Conservation (phyloP, 192 early-diverging fungal genomes). For the Spinellus fusiger region DNA sequence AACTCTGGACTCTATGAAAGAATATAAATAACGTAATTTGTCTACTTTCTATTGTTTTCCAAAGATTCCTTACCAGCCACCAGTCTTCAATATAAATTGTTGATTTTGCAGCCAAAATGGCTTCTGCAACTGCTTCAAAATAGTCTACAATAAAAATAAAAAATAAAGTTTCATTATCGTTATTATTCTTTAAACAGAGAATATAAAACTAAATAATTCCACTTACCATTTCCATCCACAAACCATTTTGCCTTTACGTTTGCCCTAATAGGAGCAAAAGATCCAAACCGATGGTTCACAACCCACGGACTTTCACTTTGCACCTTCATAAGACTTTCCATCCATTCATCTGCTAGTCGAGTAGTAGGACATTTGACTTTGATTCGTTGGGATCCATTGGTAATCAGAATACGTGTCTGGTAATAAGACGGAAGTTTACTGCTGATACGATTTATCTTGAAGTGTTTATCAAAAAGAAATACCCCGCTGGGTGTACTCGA, state of each 20-base stretch:
- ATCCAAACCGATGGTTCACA: slow-evolving; percentile 54
- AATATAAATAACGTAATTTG: background rate
- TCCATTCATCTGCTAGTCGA: slow-evolving; percentile 57
- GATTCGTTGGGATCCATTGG: slow-evolving; percentile 55
- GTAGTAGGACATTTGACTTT: slow-evolving; percentile 60
- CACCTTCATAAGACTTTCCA: slow-evolving; percentile 53
- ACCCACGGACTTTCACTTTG: slow-evolving; percentile 57
- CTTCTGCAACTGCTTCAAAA: slow-evolving; percentile 73
- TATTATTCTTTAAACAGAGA: background rate
- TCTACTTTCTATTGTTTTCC: background rate
- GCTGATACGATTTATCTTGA: slow-evolving; percentile 20
- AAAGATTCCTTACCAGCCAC: slow-evolving; percentile 58
- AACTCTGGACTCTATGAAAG: slow-evolving; percentile 6
- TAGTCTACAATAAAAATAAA: slow-evolving; percentile 42
- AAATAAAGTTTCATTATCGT: background rate
- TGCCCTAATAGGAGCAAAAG: slow-evolving; percentile 69
- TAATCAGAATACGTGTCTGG: slow-evolving; percentile 53
- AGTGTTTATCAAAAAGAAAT: slow-evolving; percentile 42
- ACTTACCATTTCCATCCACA: slow-evolving; percentile 53
- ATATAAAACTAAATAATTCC: background rate
- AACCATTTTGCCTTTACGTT: slow-evolving; percentile 60
- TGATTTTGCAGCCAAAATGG: slow-evolving; percentile 60
- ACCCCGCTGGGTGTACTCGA: slow-evolving; percentile 36
- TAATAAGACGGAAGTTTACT: slow-evolving; percentile 24
- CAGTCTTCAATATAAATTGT: slow-evolving; percentile 79